Evolutionary conservation across 768 basidiomycete genomes (phyloP), one percentile per base, ranked within the genome.

Genomic region (Lyophyllum atratum): DNA sequence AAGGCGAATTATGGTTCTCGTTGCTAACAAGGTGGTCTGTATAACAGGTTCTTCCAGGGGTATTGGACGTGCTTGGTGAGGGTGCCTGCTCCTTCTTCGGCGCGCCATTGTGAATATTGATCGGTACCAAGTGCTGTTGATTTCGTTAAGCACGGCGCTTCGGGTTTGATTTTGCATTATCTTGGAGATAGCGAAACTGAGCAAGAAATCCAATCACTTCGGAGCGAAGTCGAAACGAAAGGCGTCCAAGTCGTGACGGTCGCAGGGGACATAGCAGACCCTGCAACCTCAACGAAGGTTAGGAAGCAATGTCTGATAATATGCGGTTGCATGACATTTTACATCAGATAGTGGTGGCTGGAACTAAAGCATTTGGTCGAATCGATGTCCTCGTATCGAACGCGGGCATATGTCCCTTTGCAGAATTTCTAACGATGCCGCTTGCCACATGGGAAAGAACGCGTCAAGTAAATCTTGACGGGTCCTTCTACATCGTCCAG

Each of bases 31-130:
- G 67, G 72, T 88, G 39, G 83, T 89, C 15, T 83, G 83, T 56
- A 85, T 92, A 61, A 91, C 89, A 15, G 89, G 89, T 17, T 78
- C 85, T n/a, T 87, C 86, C 7, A 76, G 85, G 56, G 90, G 89
- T 21, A 92, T 92, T 56, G 89, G 90, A 12, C 77, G 85, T 59
- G 86, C 83, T 26, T 87, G 86, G 77, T 77, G 62, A 43, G 69
- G 49, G 29, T 45, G 39, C 34, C 37, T 28, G 1, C 28, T 21
- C 42, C 22, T 48, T 26, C 39, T 11, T 28, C 33, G 42, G 25
- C 14, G 15, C 22, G 12, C n/a, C 12, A 15, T 29, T 43, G 26
- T 40, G 24, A 26, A 37, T n/a, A n/a, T n/a, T n/a, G n/a, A n/a
- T 28, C 33, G 21, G n/a, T 52, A 10, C 44, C 29, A 46, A 74